Percentiles rank a stretch among this genome's conserved stretches.
phyloP scores from a whole-genome alignment of 2,329 filamentous ascomycete species.

The Penicillium thymicola region DNA sequence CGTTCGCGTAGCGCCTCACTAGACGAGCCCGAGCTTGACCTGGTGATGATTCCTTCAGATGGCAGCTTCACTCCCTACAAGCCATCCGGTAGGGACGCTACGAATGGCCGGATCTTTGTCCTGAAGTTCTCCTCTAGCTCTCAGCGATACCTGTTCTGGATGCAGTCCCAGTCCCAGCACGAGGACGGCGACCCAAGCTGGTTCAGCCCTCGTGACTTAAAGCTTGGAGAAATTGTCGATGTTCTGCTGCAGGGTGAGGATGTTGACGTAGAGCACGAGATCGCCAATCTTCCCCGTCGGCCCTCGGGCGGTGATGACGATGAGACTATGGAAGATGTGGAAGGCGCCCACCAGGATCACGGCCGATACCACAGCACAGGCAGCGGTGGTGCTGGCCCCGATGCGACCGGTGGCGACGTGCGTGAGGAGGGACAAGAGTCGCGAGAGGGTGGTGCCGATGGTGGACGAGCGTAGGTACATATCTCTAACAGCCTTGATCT shows the following conservation, averaged over 20 bases:
- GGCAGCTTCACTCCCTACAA: slow-evolving; percentile 83
- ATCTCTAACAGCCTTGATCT: slow-evolving; percentile 32
- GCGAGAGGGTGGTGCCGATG: slow-evolving; percentile 90
- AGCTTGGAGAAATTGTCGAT: slow-evolving; percentile 85
- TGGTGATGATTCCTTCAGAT: slow-evolving; percentile 91
- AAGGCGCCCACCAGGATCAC: slow-evolving; percentile 58
- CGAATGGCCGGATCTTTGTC: slow-evolving; percentile 84
- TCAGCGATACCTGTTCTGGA: slow-evolving; percentile 89
- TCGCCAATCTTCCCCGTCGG: slow-evolving; percentile 59
- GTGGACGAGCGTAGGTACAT: slow-evolving; percentile 97
- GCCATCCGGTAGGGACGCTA: slow-evolving; percentile 60
- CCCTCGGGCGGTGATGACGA: slow-evolving; percentile 59
- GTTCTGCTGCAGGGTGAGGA: slow-evolving; percentile 82
- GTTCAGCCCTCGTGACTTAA: slow-evolving; percentile 81
- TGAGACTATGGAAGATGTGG: slow-evolving; percentile 76
- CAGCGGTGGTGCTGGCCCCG: slow-evolving; percentile 78
- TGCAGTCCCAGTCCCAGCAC: slow-evolving; percentile 86
- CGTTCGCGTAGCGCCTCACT: slow-evolving; percentile 70
- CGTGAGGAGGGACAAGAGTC: slow-evolving; percentile 84
- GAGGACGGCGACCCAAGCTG: slow-evolving; percentile 66
- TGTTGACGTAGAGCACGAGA: slow-evolving; percentile 71
- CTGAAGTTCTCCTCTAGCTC: slow-evolving; percentile 93
- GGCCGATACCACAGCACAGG: slow-evolving; percentile 58
- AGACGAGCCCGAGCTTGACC: slow-evolving; percentile 74
- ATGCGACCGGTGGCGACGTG: slow-evolving; percentile 85